Conservation (phyloP, 140 eudicot species). For the Anethum foeniculum region DNA sequence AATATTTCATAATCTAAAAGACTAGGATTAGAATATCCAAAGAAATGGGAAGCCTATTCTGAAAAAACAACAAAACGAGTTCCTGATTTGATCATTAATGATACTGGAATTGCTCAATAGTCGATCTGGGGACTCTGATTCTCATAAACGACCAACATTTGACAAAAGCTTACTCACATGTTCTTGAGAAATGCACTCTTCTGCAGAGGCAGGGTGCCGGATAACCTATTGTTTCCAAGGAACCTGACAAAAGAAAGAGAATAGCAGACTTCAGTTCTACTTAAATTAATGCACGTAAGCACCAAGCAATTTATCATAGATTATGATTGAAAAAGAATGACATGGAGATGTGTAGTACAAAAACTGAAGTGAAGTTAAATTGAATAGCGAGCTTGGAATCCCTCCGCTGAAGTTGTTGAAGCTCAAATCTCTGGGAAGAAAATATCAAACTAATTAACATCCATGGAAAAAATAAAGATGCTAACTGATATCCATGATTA, state of each 20-base stretch:
- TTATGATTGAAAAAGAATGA: neutral
- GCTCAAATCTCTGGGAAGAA: constrained; percentile 65
- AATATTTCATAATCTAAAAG: neutral
- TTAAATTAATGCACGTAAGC: neutral
- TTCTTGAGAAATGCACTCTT: constrained; percentile 35
- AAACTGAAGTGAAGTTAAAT: constrained; percentile 32
- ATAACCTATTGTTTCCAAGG: constrained; percentile 73
- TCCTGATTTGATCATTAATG: neutral
- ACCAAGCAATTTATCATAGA: neutral
- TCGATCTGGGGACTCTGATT: neutral
- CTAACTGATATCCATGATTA: no score
- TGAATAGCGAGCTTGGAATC: constrained; percentile 58
- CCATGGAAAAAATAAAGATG: neutral
- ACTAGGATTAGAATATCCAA: neutral
- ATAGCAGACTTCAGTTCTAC: neutral
- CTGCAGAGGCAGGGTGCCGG: constrained; percentile 49
- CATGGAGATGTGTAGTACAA: constrained; percentile 30
- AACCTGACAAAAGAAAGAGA: constrained; percentile 36
- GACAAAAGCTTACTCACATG: constrained; percentile 38
- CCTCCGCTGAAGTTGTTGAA: constrained; percentile 58
- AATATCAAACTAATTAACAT: no score
- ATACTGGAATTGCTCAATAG: neutral
- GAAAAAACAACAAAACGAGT: neutral
- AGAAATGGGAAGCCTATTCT: neutral
- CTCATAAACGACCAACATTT: neutral